A percentile compares a stretch with the other conserved stretches of the same genome.
These are phyloP conservation scores for Lithohypha guttulata DNA, from an alignment of 2,329 filamentous ascomycete species.

Conservation along the genomic window DNA sequence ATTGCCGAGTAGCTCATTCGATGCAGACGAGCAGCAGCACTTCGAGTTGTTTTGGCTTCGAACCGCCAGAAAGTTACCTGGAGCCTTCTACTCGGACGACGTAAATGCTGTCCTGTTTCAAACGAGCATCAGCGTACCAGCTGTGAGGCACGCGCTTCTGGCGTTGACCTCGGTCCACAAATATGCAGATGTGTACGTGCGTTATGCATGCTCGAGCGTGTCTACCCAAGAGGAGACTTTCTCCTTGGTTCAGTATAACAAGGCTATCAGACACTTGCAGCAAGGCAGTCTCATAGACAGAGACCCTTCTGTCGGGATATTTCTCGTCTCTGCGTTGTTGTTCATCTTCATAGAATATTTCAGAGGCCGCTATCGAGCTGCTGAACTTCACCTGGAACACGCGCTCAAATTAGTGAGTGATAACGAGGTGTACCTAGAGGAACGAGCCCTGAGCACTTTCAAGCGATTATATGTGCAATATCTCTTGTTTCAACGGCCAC, in stretches of 20 bases:
- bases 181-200: constrained; percentile 13
- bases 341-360: constrained; percentile 34
- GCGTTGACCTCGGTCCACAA: constrained; percentile 32
- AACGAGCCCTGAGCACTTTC: constrained; percentile 10
- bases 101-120: constrained; percentile 33
- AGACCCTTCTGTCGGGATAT: constrained; percentile 26
- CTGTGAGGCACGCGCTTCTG: constrained; percentile 34
- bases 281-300: constrained; percentile 21
- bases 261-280: constrained; percentile 30
- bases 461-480: constrained; percentile 24
- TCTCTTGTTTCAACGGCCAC: constrained; percentile 13
- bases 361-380: constrained; percentile 24
- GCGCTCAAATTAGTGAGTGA: constrained; percentile 25
- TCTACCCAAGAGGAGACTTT: constrained; percentile 23
- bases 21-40: constrained; percentile 19
- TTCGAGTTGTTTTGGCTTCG: constrained; percentile 25
- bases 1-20: constrained; percentile 3
- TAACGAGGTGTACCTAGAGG: background rate
- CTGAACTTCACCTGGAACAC: constrained; percentile 25
- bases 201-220: background rate
- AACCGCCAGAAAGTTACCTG: constrained; percentile 27
- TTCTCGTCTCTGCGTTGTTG: constrained; percentile 33
- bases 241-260: constrained; percentile 31
- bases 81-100: constrained; percentile 28
- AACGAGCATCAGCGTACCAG: constrained; percentile 29